Conservation (phyloP, 2,329 filamentous ascomycete species). For the Calonectria fujianensis region DNA sequence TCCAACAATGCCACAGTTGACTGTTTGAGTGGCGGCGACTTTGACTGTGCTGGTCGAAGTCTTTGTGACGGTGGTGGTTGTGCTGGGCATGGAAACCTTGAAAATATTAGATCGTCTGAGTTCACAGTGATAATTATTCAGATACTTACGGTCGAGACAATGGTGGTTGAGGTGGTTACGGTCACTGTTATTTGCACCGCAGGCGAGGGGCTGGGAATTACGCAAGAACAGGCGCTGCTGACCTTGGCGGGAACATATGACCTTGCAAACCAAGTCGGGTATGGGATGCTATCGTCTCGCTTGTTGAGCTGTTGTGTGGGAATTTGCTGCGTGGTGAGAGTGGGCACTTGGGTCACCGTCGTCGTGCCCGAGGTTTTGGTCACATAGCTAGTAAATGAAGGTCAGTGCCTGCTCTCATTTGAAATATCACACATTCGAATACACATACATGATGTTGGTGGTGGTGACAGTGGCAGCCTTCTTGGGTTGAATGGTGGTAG, state of each 20-base stretch:
- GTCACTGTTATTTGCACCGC: not conserved
- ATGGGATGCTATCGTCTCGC: not conserved
- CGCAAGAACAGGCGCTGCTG: conserved; percentile 17
- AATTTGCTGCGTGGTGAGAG: not conserved
- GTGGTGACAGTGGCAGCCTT: not conserved
- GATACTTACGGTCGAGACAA: not conserved
- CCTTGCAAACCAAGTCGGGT: conserved; percentile 6
- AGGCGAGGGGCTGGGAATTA: conserved; percentile 10
- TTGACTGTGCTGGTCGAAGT: not conserved
- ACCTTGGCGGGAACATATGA: not conserved
- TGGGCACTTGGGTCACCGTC: not conserved
- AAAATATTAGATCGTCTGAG: not conserved
- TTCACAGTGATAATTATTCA: too few relatives aligned
- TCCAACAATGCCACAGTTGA: conserved; percentile 9
- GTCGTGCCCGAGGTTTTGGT: conserved; percentile 11
- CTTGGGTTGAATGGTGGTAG: conserved; percentile 12
- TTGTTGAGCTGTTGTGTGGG: conserved; percentile 1
- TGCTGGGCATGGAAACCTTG: not conserved
- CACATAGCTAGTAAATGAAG: not conserved
- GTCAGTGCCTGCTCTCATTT: not conserved
- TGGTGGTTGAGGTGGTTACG: not conserved
- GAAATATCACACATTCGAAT: too few relatives aligned
- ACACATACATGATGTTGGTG: not conserved
- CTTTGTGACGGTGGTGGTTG: not conserved
- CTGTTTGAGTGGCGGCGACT: conserved; percentile 1